A percentile compares a stretch with the other conserved stretches of the same genome.
Evolutionary conservation across 1,284 basidiomycete genomes (phyloP).

Genomic region (Irpex sp.): DNA sequence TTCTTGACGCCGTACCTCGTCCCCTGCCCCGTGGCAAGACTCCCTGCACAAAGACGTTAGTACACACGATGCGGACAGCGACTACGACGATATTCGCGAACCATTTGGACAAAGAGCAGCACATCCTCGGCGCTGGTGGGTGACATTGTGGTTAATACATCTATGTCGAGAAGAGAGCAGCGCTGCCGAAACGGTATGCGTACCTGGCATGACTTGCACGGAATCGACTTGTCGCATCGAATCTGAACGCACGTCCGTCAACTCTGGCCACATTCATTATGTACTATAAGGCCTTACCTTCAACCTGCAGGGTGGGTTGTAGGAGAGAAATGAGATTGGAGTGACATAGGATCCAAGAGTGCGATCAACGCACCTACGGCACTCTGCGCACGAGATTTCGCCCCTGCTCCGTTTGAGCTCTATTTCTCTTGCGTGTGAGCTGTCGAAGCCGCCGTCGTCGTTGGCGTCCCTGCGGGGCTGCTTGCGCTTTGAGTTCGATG

Average conservation of each 20-base stretch:
- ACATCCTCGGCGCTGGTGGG: slow-evolving; percentile 53
- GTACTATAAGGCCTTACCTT: slow-evolving; percentile 16
- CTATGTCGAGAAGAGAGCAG: neutral
- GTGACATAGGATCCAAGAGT: slow-evolving; percentile 11
- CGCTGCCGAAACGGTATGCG: slow-evolving; percentile 12
- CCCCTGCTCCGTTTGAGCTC: slow-evolving; percentile 68
- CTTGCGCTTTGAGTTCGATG: slow-evolving; percentile 22
- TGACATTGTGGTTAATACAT: neutral
- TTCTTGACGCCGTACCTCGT: slow-evolving; percentile 46
- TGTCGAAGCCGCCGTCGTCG: slow-evolving; percentile 27
- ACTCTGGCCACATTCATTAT: neutral
- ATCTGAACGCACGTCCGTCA: slow-evolving; percentile 32
- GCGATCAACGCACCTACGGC: slow-evolving; percentile 53
- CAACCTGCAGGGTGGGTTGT: slow-evolving; percentile 15
- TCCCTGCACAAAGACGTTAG: slow-evolving; percentile 19
- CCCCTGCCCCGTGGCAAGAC: slow-evolving; percentile 51
- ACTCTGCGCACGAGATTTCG: slow-evolving; percentile 71
- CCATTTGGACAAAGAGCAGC: slow-evolving; percentile 71
- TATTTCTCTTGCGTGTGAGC: slow-evolving; percentile 35
- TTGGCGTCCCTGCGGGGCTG: slow-evolving; percentile 24
- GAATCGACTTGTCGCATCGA: slow-evolving; percentile 76
- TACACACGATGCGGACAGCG: no score
- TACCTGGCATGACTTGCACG: slow-evolving; percentile 67
- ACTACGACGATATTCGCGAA: slow-evolving; percentile 20
- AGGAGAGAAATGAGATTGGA: slow-evolving; percentile 10